These are phyloP conservation scores for Saitozyma sp. DNA, from an alignment of 768 basidiomycete species.

Conservation along the genomic window DNA sequence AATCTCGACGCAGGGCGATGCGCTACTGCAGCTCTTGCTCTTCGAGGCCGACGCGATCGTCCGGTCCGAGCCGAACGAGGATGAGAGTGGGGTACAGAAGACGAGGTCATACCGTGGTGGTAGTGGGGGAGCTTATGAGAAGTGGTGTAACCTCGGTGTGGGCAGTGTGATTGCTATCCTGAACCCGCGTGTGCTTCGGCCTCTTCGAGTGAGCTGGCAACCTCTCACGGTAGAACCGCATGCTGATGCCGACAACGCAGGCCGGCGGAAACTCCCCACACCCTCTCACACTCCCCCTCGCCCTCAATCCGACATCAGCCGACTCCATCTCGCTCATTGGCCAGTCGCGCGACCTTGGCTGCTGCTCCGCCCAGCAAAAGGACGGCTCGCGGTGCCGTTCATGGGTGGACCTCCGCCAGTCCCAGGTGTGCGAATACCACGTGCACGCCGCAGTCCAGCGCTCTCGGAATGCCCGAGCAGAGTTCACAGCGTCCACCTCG, in stretches of 20 bases:
- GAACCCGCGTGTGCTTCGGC: constrained; percentile 82
- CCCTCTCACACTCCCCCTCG: constrained; percentile 77
- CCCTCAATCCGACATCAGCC: constrained; percentile 79
- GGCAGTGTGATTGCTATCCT: constrained; percentile 88
- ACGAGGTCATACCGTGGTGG: constrained; percentile 78
- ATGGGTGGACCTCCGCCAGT: constrained; percentile 68
- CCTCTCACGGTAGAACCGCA: neutral
- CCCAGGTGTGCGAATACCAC: constrained; percentile 87
- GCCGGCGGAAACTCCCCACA: constrained; percentile 60
- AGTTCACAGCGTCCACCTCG: constrained; percentile 69
- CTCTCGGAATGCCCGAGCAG: constrained; percentile 72
- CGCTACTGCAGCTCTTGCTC: constrained; percentile 74
- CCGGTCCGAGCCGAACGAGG: constrained; percentile 52
- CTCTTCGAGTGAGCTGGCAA: constrained; percentile 78
- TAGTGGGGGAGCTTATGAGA: constrained; percentile 88
- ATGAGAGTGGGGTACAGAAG: constrained; percentile 58
- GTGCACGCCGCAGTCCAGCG: constrained; percentile 75
- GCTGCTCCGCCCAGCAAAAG: constrained; percentile 72
- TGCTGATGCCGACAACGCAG: constrained; percentile 19
- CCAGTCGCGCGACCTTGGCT: constrained; percentile 79
- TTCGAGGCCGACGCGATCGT: constrained; percentile 76
- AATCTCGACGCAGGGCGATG: constrained; percentile 70
- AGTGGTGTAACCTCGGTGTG: constrained; percentile 72
- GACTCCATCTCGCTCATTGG: constrained; percentile 82
- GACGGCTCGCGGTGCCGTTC: constrained; percentile 79